Evolutionary conservation across 2,329 filamentous ascomycete species (phyloP).

Genomic region (Diaporthe citriasiana): DNA sequence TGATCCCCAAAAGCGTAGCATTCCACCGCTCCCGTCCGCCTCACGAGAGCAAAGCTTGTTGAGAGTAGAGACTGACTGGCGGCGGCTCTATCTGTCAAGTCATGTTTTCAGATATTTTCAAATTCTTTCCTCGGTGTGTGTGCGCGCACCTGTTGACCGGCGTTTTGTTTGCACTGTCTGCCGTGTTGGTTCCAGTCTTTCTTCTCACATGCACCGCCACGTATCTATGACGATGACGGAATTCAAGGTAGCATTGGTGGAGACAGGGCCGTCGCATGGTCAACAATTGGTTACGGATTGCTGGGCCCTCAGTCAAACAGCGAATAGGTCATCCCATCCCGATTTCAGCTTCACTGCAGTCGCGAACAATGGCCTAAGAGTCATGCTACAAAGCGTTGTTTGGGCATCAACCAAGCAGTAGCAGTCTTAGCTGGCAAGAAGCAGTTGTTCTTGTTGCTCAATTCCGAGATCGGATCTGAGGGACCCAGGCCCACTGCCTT

Average conservation of each 20-base stretch:
- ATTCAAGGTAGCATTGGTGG: constrained; percentile 22
- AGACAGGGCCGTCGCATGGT: constrained; percentile 9
- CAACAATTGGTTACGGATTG: constrained; percentile 1
- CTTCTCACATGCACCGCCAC: constrained; percentile 30
- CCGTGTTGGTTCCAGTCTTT: constrained; percentile 28
- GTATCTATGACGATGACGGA: constrained; percentile 36
- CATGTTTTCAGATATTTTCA: neutral
- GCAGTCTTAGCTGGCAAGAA: neutral
- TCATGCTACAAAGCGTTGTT: neutral
- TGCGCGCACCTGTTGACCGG: neutral
- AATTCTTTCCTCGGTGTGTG: neutral
- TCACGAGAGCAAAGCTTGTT: neutral
- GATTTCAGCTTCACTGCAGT: constrained; percentile 4
- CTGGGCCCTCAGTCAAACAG: neutral
- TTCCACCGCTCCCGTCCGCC: constrained; percentile 22
- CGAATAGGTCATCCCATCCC: neutral
- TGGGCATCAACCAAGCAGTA: neutral
- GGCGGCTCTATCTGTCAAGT: neutral
- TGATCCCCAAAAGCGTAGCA: constrained; percentile 23
- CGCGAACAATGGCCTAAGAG: neutral
- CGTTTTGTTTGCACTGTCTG: constrained; percentile 8
- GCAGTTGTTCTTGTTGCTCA: neutral
- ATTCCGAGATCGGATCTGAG: constrained; percentile 17
- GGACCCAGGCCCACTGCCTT: neutral
- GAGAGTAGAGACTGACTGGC: neutral